Conservation (phyloP, 2,329 filamentous ascomycete genomes). For the Penicillium sp. region DNA sequence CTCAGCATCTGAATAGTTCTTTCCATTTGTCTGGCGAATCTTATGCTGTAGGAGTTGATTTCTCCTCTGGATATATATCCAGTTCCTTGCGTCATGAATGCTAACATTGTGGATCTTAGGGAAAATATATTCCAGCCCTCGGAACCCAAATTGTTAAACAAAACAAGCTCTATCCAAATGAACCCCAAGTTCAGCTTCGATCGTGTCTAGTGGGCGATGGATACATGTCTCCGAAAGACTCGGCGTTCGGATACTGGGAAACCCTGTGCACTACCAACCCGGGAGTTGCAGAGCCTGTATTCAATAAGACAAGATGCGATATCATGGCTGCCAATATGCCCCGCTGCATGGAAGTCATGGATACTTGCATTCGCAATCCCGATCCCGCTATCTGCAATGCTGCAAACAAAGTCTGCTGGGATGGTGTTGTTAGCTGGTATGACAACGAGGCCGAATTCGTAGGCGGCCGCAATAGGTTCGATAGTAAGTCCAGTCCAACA, state of each 20-base stretch:
- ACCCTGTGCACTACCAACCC: slow-evolving; percentile 51
- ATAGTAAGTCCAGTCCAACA: slow-evolving; percentile 18
- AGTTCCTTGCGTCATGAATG: too few species aligned
- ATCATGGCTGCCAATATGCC: slow-evolving; percentile 49
- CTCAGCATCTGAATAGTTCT: slow-evolving; percentile 36
- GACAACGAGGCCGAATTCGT: slow-evolving; percentile 17
- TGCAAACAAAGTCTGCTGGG: slow-evolving; percentile 16
- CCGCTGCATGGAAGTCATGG: slow-evolving; percentile 45
- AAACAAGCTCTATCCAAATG: slow-evolving; percentile 44
- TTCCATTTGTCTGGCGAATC: slow-evolving; percentile 54
- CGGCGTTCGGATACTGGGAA: slow-evolving; percentile 48
- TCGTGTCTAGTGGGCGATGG: slow-evolving; percentile 52
- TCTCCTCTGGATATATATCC: not conserved
- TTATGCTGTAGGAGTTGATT: slow-evolving; percentile 42
- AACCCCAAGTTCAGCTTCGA: slow-evolving; percentile 44
- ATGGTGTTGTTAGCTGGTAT: slow-evolving; percentile 15
- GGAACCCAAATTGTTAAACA: slow-evolving; percentile 48
- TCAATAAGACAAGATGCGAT: slow-evolving; percentile 50
- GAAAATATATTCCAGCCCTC: slow-evolving; percentile 51
- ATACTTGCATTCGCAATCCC: slow-evolving; percentile 31
- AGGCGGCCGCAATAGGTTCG: slow-evolving; percentile 26
- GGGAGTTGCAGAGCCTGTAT: slow-evolving; percentile 43
- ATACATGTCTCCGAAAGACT: slow-evolving; percentile 45
- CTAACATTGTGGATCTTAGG: slow-evolving; percentile 27
- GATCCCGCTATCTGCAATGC: slow-evolving; percentile 22